phyloP scores from a whole-genome alignment of 2,329 filamentous ascomycete genomes.

The Alternaria viburni region DNA sequence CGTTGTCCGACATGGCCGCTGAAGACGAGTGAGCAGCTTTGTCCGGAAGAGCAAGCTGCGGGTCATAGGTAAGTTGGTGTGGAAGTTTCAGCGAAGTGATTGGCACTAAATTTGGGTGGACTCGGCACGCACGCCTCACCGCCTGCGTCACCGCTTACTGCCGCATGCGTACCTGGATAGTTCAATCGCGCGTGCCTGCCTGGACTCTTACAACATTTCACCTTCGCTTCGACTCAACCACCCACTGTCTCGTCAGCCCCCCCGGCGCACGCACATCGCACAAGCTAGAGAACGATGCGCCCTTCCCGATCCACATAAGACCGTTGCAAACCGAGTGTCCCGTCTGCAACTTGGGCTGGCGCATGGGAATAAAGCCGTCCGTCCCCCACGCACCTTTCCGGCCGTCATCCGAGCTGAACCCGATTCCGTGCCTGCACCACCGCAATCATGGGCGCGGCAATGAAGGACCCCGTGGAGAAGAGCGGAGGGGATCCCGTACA shows the following conservation, averaged over 20 bases:
- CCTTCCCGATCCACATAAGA: background rate
- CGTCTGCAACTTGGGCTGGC: conserved; percentile 6
- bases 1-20: conserved; percentile 34
- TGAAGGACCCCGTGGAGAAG: conserved; percentile 55
- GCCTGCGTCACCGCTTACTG: conserved; percentile 25
- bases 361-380: conserved; percentile 16
- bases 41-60: conserved; percentile 26
- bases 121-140: conserved; percentile 28
- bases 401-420: background rate
- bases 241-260: conserved; percentile 18
- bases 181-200: conserved; percentile 8
- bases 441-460: conserved; percentile 18
- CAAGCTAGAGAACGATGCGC: conserved; percentile 4
- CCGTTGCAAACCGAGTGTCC: background rate
- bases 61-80: conserved; percentile 25
- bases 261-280: conserved; percentile 17
- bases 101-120: background rate
- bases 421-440: background rate
- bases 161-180: background rate
- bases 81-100: background rate
- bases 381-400: background rate
- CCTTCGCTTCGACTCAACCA: conserved; percentile 11
- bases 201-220: background rate
- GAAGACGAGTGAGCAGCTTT: conserved; percentile 27
- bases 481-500: conserved; percentile 57